Evolutionary conservation across 73 alveolate species (phyloP).

Genomic region (Paramecium primaurelia): DNA sequence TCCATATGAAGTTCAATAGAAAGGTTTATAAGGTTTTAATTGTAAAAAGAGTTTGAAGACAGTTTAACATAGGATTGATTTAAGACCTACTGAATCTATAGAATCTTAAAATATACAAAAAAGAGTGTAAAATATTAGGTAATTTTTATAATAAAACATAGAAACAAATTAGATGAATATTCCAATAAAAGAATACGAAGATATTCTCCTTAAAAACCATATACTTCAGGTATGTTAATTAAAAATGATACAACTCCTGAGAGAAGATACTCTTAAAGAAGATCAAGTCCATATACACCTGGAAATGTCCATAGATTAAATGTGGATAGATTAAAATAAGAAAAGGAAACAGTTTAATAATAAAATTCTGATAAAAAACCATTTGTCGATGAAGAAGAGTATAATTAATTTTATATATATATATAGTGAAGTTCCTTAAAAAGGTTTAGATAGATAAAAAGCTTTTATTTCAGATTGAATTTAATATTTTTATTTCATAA

Average conservation of each 20-base stretch:
- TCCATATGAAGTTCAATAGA: not conserved
- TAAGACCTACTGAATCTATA: not conserved
- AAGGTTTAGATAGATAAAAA: not conserved
- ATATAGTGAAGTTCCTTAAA: not conserved
- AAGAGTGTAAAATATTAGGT: conserved; percentile 4
- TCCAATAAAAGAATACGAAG: not conserved
- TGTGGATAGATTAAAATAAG: not conserved
- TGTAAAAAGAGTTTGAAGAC: not conserved
- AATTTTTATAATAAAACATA: not conserved
- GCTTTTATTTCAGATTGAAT: not conserved
- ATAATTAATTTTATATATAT: not conserved
- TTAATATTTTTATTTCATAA: not conserved
- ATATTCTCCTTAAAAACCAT: not conserved
- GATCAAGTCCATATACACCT: conserved; percentile 14
- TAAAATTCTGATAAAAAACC: not conserved
- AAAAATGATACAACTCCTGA: not conserved
- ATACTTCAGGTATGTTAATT: not conserved
- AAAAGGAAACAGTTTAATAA: not conserved
- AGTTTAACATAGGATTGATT: not conserved
- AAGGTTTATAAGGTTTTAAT: not conserved
- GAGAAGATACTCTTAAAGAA: not conserved
- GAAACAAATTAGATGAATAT: not conserved
- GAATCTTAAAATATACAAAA: not conserved
- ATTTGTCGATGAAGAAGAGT: not conserved
- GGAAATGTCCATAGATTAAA: conserved; percentile 15